Base-by-base conservation (phyloP, 2,329 filamentous ascomycete species). In the Clonostachys rhizophaga region DNA sequence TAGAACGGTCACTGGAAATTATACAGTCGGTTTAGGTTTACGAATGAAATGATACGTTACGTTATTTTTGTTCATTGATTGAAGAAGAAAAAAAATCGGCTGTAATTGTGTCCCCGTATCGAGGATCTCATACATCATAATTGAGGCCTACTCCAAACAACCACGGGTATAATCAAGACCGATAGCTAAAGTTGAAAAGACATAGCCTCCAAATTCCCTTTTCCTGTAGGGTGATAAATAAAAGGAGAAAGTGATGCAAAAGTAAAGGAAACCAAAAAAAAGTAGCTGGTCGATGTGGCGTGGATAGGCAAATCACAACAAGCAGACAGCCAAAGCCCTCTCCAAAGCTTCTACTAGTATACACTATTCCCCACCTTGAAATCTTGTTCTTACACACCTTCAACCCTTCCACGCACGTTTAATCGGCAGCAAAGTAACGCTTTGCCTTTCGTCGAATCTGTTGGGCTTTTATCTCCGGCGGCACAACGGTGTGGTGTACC, bases 401-500 rank as follows among this genome's bases (percentile, higher is more conserved):
- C 24, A 24, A 24, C 20, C 20, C 20, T 24, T 24, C 46, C 18
- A 16, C 10, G 18, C 40, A 30, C 24, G 24, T 30, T 68, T 53
- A 81, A 46, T 87, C 84, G 5, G 84, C 83, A 5, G 81, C 79
- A 62, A 89, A 89, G 58, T 89, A 89, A 48, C 84, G 75, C 63
- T 89, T 89, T 40, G 81, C 78, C 59, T 83, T 84, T 57, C 73
- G 85, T 55, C 78, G 74, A 3, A 81, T 70, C 55, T 85, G 80
- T 51, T 86, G 80, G 3, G 85, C 84, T 59, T 87, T 87, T 57
- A 86, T 75, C 55, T 89, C 85, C 5, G 81, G 76, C 10, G 84
- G 83, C 43, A 87, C 73, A 42, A 79, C 78, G 14, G 88, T 92
- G 62, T 96, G 91, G 66, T 97, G 92, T 4, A 96, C 91, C 14